These are phyloP conservation scores for Conticribra weissflogii DNA, from an alignment of 108 stramenopile species.

Conservation along the genomic window DNA sequence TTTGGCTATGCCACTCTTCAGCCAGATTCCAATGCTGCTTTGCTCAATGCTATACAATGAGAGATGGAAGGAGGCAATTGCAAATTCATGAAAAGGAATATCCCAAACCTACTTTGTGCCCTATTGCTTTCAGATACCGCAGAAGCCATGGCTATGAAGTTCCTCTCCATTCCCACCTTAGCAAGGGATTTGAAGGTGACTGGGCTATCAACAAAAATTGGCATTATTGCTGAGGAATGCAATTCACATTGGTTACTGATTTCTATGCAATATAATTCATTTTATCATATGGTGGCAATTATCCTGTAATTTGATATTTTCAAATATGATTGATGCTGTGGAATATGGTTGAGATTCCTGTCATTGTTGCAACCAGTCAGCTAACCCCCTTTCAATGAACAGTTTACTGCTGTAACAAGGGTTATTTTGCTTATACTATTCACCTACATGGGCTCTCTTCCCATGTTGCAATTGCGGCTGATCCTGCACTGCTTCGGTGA, in stretches of 20 bases:
- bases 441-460: background rate
- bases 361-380: background rate
- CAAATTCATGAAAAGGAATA: background rate
- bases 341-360: conserved; percentile 1
- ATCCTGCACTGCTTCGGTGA: conserved; percentile 2
- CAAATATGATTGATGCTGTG: conserved; percentile 13
- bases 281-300: background rate
- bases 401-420: conserved; percentile 7
- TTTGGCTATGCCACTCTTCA: conserved; percentile 5
- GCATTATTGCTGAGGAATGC: too few relatives aligned
- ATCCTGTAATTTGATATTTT: background rate
- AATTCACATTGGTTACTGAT: too few relatives aligned
- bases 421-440: conserved; percentile 2
- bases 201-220: conserved; percentile 15
- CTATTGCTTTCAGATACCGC: conserved; percentile 1
- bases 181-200: conserved; percentile 5
- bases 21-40: conserved; percentile 7
- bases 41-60: too few relatives aligned
- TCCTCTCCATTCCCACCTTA: background rate
- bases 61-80: conserved; percentile 5
- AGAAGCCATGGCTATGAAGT: background rate
- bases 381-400: background rate
- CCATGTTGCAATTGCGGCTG: background rate
- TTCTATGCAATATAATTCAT: background rate
- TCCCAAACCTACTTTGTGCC: background rate